phyloP scores from a whole-genome alignment of 805 yeast species.

The Candida methanosorbosa region DNA sequence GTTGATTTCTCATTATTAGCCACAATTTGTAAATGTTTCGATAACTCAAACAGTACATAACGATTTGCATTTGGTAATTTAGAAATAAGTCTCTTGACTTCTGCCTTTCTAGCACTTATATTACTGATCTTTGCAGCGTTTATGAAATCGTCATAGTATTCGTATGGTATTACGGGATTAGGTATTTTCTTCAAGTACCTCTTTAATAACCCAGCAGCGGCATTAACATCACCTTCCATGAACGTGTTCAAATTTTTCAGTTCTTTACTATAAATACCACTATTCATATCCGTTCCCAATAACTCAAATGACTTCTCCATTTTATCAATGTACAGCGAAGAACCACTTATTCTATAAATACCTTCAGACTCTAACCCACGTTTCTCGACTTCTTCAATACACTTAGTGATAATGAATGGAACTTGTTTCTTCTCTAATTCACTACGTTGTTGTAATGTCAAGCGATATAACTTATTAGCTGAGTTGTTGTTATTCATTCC shows the following conservation, averaged over 20 bases:
- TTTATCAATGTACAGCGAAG: conserved; percentile 52
- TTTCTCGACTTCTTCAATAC: conserved; percentile 68
- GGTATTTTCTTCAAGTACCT: conserved; percentile 80
- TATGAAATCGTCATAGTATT: conserved; percentile 59
- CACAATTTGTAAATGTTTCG: conserved; percentile 59
- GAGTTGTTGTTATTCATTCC: conserved; percentile 6
- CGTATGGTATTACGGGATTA: conserved; percentile 72
- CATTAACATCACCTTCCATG: conserved; percentile 59
- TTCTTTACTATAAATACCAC: neutral
- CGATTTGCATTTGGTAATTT: conserved; percentile 63
- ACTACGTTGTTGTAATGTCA: conserved; percentile 57
- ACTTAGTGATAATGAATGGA: conserved; percentile 65
- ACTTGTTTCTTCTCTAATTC: conserved; percentile 49
- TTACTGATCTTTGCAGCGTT: conserved; percentile 33
- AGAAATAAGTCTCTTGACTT: conserved; percentile 36
- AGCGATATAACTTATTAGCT: conserved; percentile 23
- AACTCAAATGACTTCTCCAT: conserved; percentile 27
- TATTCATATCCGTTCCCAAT: conserved; percentile 22
- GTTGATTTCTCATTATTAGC: conserved; percentile 45
- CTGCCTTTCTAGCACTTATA: conserved; percentile 25
- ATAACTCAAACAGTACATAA: conserved; percentile 43
- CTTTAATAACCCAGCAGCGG: conserved; percentile 79
- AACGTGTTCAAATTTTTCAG: conserved; percentile 1
- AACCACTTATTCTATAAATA: conserved; percentile 84
- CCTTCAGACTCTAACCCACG: conserved; percentile 80